Evolutionary conservation across 257 asterid species (phyloP), one percentile per base, ranked within the genome.

Genomic region (Fraxinus anomala): DNA sequence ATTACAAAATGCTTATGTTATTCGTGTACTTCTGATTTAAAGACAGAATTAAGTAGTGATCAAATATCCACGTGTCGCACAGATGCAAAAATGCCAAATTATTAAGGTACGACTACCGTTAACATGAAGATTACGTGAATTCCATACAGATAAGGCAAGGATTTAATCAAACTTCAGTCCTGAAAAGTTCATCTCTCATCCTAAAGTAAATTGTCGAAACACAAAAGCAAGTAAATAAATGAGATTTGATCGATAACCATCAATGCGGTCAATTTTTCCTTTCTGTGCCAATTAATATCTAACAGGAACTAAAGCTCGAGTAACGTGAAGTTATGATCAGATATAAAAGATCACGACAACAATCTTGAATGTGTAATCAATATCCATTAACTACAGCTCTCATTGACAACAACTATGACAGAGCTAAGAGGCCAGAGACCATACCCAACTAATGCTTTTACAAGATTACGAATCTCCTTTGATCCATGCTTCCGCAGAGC

Each of bases 401-500:
- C 49, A 77, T 63, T 12, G 40, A 79, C 79, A 47, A 77, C 13
- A 74, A 76, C 19, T 79, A 31, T 7, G 6, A 63, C 69, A 59
- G 5, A 75, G 82, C 68, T 33, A 80, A 2, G n/a, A 76, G 73
- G 77, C 7, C 36, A 79, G 79, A 68, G 51, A 73, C 40, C 90
- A 12, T 85, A 89, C 96, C 82, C 82, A 24, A 91, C 77, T 72
- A 91, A 80, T 40, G 74, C 61, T 82, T 81, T 83, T 61, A 30
- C 88, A 56, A 86, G 88, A 82, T 83, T 82, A 63, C 81, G 84
- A 70, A 89, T 79, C 71, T 89, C 89, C 83, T 78, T 84, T 10
- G 90, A 85, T 72, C 85, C 86, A 51, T 88, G 92, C 82, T 86
- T 91, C 68, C 88, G 82, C 30, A 91, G 73, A 81, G 76, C 76